Percentiles rank a stretch among this genome's conserved stretches.
Conservation (phyloP, 164 flowering plant genomes). For the Stephania japonica region DNA sequence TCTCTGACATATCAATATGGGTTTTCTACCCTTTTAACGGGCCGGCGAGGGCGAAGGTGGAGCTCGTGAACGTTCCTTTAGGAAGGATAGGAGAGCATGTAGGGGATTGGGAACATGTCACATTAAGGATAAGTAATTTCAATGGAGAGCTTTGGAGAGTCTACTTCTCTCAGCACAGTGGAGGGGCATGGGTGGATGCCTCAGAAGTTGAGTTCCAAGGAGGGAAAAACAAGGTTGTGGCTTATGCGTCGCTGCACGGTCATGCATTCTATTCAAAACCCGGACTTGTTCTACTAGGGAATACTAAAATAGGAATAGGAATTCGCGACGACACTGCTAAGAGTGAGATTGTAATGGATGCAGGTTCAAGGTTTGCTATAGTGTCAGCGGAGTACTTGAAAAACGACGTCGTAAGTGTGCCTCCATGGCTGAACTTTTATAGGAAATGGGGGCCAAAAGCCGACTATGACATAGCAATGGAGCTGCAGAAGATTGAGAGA, state of each 20-base stretch:
- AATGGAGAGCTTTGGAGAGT: constrained; percentile 39
- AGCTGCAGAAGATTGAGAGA: constrained; percentile 19
- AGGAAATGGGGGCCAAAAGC: constrained; percentile 35
- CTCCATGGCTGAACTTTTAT: constrained; percentile 30
- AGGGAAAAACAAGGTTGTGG: constrained; percentile 30
- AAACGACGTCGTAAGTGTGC: constrained; percentile 19
- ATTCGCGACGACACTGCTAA: constrained; percentile 39
- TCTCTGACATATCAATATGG: constrained; percentile 72
- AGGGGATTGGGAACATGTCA: constrained; percentile 58
- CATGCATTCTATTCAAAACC: constrained; percentile 37
- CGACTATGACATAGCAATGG: constrained; percentile 14
- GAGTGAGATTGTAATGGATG: constrained; percentile 29
- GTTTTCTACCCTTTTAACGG: constrained; percentile 79
- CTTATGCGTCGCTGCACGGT: constrained; percentile 42
- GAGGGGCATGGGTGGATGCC: constrained; percentile 36
- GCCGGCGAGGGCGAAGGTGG: constrained; percentile 35
- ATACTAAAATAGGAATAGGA: constrained; percentile 24
- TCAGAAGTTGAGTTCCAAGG: constrained; percentile 37
- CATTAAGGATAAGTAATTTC: constrained; percentile 51
- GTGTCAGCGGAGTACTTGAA: constrained; percentile 32
- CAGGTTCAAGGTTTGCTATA: constrained; percentile 20
- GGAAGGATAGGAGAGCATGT: constrained; percentile 55
- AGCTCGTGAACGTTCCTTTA: constrained; percentile 24
- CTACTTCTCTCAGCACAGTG: constrained; percentile 37
- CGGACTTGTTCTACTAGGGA: constrained; percentile 38